phyloP scores from a whole-genome alignment of 768 basidiomycete genomes.

The Termitomyces sp. region DNA sequence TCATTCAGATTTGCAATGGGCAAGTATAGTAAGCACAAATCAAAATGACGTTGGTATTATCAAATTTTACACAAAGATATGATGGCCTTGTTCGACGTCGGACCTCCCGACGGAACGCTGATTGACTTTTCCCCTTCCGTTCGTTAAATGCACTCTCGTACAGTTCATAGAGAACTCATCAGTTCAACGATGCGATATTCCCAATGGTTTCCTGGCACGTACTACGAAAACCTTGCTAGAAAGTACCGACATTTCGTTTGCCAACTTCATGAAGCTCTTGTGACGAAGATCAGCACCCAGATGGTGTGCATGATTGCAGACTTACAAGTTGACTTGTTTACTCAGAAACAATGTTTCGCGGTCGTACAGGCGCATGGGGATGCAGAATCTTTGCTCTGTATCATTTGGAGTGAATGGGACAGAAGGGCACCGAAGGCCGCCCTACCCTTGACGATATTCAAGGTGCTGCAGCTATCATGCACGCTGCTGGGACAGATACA shows the following conservation, averaged over 20 bases:
- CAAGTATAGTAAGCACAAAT: slow-evolving; percentile 13
- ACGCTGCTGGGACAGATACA: neutral
- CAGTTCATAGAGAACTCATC: neutral
- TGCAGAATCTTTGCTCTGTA: neutral
- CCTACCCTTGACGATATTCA: neutral
- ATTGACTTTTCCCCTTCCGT: neutral
- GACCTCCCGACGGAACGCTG: slow-evolving; percentile 4
- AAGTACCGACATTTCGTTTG: neutral
- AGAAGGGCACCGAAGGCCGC: neutral
- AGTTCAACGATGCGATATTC: slow-evolving; percentile 7
- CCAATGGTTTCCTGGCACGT: slow-evolving; percentile 14
- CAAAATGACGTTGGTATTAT: too few species aligned
- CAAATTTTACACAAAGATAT: too few species aligned
- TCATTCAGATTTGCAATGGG: slow-evolving; percentile 7
- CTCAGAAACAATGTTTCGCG: neutral
- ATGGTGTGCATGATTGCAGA: neutral
- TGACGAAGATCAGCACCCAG: neutral
- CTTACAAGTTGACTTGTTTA: neutral
- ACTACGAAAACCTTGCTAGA: slow-evolving; percentile 6
- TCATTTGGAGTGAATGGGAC: neutral
- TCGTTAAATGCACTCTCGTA: neutral
- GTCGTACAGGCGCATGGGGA: neutral
- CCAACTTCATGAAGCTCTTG: neutral
- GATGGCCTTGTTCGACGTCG: slow-evolving; percentile 1
- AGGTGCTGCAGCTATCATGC: neutral